phyloP scores from a whole-genome alignment of 2,329 filamentous ascomycete genomes.

The Fusarium oligoseptatum region DNA sequence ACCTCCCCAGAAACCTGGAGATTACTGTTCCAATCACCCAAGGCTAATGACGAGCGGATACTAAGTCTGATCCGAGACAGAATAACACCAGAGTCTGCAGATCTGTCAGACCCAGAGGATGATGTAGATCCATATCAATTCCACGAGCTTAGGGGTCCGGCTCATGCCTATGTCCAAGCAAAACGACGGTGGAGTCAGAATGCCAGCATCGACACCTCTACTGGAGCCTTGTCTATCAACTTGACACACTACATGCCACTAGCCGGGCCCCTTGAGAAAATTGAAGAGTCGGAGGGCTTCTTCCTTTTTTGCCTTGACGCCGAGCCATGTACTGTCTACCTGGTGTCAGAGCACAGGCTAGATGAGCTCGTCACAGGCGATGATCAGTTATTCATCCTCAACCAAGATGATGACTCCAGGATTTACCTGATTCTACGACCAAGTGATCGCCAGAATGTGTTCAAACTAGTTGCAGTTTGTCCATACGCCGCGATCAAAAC shows the following conservation, averaged over 20 bases:
- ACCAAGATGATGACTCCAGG: not conserved
- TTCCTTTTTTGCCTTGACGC: not conserved
- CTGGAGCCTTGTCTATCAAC: not conserved
- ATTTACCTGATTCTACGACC: not conserved
- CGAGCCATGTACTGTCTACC: not conserved
- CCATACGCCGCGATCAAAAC: not conserved
- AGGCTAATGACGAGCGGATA: not conserved
- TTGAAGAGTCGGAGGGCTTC: not conserved
- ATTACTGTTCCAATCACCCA: not conserved
- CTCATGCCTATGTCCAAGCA: not conserved
- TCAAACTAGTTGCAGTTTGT: not conserved
- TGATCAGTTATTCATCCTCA: not conserved
- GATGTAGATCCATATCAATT: not conserved
- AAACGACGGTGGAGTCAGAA: not conserved
- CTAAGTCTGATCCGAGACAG: not conserved
- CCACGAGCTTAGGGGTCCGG: not conserved
- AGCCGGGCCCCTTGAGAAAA: not conserved
- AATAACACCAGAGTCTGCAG: not conserved
- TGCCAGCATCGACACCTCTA: not conserved
- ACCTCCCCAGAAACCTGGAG: not conserved
- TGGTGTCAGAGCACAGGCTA: not conserved
- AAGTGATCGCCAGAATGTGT: not conserved
- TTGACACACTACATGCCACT: not conserved
- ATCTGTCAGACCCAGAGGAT: not conserved
- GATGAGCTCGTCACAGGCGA: not conserved